Evolutionary conservation across 345 rosid genomes (phyloP), one percentile per base, ranked within the genome.

Genomic region (Alliaria petiolata): DNA sequence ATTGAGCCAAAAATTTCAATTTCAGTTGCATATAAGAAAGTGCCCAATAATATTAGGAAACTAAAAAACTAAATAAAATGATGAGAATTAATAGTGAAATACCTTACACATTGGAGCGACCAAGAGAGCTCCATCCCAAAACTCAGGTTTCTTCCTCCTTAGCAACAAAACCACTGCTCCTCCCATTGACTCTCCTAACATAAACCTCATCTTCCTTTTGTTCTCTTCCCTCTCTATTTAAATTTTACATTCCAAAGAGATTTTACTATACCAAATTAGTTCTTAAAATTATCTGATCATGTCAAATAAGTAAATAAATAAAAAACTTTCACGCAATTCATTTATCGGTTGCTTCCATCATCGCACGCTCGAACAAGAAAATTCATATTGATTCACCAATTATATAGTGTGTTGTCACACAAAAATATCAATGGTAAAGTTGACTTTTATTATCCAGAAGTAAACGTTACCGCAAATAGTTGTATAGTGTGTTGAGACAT

Each of bases 91-190:
- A 57, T 38, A 49, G 31, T 40, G 13, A 62, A 47, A 51, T 76
- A 91, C 98, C 92, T 87, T 89, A 62, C 96, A 89, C 96, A 91
- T 91, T 42, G 98, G 98, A 5, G 97, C 97, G 35, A 81, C 93
- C 80, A 91, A 55, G 62, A 93, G 46, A 13, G 91, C 95, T 20
- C 97, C 98, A 71, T 84, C 88, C 96, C 98, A 91, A 38, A 77
- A 89, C 1, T 82, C 77, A 19, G 93, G 93, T 62, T 53, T 72
- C 78, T 83, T 83, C 45, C 87, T 86, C 60, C 78, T 83, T 4
- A 89, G 35, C 44, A 85, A 77, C 31, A 89, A 79, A 62, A 77
- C 71, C 67, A 91, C 81, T 6, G 97, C 97, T 76, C 96, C 98
- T 71, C 97, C 97, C 97, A 93, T 80, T 22, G 98, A 91, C 59